A percentile compares a stretch with the other conserved stretches of the same genome.
Conservation (phyloP, 495 filamentous ascomycete species). For the Poronia punctata region DNA sequence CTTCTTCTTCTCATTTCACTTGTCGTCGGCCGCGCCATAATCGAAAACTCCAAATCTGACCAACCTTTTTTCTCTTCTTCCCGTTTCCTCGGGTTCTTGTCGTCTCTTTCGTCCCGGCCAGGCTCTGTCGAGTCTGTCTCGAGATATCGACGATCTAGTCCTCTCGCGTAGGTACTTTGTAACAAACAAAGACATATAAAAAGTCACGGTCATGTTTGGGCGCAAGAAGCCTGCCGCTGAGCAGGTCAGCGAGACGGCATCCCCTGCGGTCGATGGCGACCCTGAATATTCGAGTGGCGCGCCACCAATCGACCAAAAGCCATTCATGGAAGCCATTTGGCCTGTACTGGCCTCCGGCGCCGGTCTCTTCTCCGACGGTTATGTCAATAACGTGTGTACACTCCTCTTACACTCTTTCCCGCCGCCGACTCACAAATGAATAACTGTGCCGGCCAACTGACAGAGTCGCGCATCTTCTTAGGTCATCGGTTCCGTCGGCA, state of each 20-base stretch:
- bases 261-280: background rate
- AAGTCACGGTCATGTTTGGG: constrained; percentile 9
- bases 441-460: background rate
- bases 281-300: constrained; percentile 2
- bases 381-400: constrained; percentile 62
- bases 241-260: constrained; percentile 3
- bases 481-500: constrained; percentile 79
- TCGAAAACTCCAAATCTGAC: too few relatives aligned
- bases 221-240: background rate
- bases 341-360: constrained; percentile 75
- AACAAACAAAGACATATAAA: background rate
- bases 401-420: constrained; percentile 1
- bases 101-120: too few relatives aligned
- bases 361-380: constrained; percentile 85
- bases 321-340: constrained; percentile 26
- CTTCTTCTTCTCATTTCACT: too few relatives aligned
- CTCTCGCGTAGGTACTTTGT: too few relatives aligned
- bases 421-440: background rate
- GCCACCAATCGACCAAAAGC: constrained; percentile 23
- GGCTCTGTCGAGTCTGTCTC: too few relatives aligned
- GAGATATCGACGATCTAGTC: too few relatives aligned
- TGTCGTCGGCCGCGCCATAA: too few relatives aligned
- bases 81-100: too few relatives aligned
- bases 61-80: too few relatives aligned
- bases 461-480: constrained; percentile 19